phyloP scores from a whole-genome alignment of 768 basidiomycete species.

The Boletus vermiculosoides region DNA sequence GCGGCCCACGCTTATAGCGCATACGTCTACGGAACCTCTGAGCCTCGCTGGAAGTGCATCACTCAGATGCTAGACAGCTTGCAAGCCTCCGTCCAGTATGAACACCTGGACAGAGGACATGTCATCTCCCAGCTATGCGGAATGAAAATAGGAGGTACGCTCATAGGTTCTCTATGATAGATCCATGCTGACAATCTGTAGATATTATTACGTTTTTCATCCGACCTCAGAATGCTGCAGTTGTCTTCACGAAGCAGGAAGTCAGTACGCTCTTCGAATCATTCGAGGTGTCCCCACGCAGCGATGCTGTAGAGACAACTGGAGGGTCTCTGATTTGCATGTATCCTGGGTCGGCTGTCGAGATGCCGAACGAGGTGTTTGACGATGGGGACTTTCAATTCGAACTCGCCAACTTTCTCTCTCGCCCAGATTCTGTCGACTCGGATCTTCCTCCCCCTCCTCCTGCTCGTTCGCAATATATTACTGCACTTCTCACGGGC shows the following conservation, averaged over 20 bases:
- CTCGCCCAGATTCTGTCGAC: constrained; percentile 9
- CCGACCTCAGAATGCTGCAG: constrained; percentile 42
- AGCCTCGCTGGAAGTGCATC: constrained; percentile 2
- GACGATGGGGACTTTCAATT: constrained; percentile 11
- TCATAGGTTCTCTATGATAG: neutral
- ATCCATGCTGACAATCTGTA: constrained; percentile 10
- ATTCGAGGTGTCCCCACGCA: constrained; percentile 23
- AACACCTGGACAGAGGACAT: neutral
- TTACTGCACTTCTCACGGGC: neutral
- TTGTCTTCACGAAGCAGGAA: constrained; percentile 34
- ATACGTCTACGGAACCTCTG: neutral
- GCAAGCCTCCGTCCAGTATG: neutral
- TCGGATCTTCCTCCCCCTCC: neutral
- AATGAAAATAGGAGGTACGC: constrained; percentile 1
- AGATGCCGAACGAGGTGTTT: constrained; percentile 8
- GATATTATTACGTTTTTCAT: constrained; percentile 39
- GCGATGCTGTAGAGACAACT: constrained; percentile 33
- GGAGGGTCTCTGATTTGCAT: constrained; percentile 27
- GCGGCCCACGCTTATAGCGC: constrained; percentile 2
- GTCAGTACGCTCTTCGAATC: constrained; percentile 19
- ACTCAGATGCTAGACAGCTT: constrained; percentile 6
- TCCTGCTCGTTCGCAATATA: neutral
- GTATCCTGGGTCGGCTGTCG: constrained; percentile 22
- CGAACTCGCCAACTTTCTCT: constrained; percentile 22
- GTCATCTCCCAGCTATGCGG: neutral